These are phyloP conservation scores for Pleurostoma richardsiae DNA, from an alignment of 2,329 filamentous ascomycete species.

Conservation along the genomic window DNA sequence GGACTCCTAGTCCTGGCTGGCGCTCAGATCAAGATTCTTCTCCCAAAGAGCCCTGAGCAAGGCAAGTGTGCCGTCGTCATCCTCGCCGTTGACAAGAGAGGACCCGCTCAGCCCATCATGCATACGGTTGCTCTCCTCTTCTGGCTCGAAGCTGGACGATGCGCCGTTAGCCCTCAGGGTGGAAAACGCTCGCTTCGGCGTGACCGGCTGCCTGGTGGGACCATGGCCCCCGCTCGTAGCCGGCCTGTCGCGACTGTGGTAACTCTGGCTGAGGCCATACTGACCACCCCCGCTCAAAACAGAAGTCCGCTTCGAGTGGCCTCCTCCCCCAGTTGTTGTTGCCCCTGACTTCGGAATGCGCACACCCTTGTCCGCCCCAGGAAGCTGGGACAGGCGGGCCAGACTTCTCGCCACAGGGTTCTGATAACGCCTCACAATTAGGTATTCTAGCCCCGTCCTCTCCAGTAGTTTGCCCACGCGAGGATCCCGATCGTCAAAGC, in stretches of 20 bases:
- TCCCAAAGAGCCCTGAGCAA: constrained; percentile 58
- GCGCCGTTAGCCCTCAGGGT: constrained; percentile 8
- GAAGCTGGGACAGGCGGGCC: constrained; percentile 44
- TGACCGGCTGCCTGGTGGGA: constrained; percentile 3
- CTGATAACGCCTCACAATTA: constrained; percentile 68
- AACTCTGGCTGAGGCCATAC: constrained; percentile 33
- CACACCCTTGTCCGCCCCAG: constrained; percentile 43
- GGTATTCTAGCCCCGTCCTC: constrained; percentile 66
- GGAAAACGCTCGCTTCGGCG: constrained; percentile 8
- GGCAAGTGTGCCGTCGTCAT: constrained; percentile 44
- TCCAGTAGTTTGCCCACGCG: constrained; percentile 62
- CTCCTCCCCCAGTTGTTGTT: constrained; percentile 9
- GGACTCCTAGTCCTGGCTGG: constrained; percentile 40
- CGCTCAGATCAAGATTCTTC: constrained; percentile 52
- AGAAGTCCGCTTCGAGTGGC: constrained; percentile 19
- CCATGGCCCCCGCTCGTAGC: not conserved
- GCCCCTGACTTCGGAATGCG: constrained; percentile 37
- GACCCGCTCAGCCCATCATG: constrained; percentile 41
- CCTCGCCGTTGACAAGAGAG: constrained; percentile 42
- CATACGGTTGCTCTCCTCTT: constrained; percentile 32
- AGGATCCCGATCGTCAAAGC: constrained; percentile 57
- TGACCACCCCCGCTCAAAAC: constrained; percentile 17
- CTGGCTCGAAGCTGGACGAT: constrained; percentile 39
- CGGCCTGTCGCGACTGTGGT: constrained; percentile 20
- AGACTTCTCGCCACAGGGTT: constrained; percentile 65